Percentiles rank a stretch among this genome's conserved stretches.
Conservation (phyloP, 495 filamentous ascomycete genomes). For the Xylaria cubensis region DNA sequence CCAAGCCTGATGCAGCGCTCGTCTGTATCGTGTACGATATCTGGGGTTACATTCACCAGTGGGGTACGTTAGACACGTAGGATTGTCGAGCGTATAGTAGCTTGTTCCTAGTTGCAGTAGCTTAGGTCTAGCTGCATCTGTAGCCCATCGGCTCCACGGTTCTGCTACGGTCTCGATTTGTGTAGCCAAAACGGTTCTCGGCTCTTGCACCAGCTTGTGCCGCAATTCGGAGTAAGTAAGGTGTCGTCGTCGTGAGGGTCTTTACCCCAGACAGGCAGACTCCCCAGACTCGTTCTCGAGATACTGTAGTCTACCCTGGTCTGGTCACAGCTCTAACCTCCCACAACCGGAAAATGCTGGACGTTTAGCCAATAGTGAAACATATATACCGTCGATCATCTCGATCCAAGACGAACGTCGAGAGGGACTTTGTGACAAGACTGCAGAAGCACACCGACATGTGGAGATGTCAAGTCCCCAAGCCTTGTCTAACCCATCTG, state of each 20-base stretch:
- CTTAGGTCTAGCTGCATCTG: neutral
- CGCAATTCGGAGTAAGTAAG: neutral
- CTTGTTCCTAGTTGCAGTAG: neutral
- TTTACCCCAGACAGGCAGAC: neutral
- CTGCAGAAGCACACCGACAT: neutral
- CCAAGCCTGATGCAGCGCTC: neutral
- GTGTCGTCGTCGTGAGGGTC: neutral
- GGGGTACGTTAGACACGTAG: neutral
- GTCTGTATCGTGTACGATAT: neutral
- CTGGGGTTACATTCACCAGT: neutral
- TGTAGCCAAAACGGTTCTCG: neutral
- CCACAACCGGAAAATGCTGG: constrained; percentile 18
- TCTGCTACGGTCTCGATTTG: neutral
- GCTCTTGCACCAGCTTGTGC: neutral
- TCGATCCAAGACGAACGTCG: neutral
- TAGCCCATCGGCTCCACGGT: neutral
- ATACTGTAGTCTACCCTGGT: neutral
- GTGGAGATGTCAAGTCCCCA: neutral
- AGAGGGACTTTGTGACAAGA: neutral
- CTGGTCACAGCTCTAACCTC: neutral
- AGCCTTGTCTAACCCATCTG: neutral
- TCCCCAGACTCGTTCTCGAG: neutral
- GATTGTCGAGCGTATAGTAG: neutral
- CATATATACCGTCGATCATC: neutral
- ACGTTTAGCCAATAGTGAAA: constrained; percentile 4